These are phyloP conservation scores for Annulohypoxylon nitens DNA, from an alignment of 495 filamentous ascomycete species.

Conservation along the genomic window DNA sequence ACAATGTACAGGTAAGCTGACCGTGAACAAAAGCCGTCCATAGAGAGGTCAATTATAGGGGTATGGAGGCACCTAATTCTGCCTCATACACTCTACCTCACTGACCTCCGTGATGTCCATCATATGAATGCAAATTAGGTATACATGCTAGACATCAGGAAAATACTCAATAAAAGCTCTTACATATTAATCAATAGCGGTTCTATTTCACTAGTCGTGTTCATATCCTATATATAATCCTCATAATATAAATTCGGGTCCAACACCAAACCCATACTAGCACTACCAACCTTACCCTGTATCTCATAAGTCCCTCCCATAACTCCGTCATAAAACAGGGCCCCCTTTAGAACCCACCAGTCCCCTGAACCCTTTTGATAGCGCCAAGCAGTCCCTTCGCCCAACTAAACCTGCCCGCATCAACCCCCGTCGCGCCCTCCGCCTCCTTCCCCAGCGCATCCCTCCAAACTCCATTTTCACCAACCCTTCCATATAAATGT, in stretches of 20 bases:
- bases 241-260: not conserved
- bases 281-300: not conserved
- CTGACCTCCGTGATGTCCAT: no score
- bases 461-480: slow-evolving; percentile 71
- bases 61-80: no score
- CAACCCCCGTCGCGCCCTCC: slow-evolving; percentile 69
- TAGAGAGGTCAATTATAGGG: no score
- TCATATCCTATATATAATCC: no score
- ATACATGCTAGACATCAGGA: no score
- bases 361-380: slow-evolving; percentile 71
- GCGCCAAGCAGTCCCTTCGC: slow-evolving; percentile 72
- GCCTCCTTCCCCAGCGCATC: slow-evolving; percentile 68
- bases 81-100: no score
- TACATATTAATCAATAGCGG: no score
- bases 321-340: not conserved
- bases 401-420: slow-evolving; percentile 72
- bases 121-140: no score
- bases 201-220: no score
- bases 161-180: no score
- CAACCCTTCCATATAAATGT: slow-evolving; percentile 68
- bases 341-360: slow-evolving; percentile 66
- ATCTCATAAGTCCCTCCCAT: not conserved
- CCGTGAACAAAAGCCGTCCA: no score
- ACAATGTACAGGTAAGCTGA: no score
- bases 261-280: not conserved